These are phyloP conservation scores for Penicillium expansum DNA, from an alignment of 2,329 filamentous ascomycete genomes.

Conservation along the genomic window DNA sequence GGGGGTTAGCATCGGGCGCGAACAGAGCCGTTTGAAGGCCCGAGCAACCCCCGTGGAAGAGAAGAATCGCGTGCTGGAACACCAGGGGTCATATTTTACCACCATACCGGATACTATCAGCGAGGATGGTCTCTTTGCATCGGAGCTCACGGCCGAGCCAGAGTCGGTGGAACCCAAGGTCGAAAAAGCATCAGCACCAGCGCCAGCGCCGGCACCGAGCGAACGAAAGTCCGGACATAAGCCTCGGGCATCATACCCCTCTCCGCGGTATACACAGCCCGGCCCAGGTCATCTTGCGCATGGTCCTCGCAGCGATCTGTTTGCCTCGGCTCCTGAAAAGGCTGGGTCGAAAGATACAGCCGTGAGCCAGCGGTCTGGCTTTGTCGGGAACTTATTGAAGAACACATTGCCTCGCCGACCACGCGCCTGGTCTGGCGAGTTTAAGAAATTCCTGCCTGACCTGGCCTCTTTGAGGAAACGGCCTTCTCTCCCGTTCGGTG, in stretches of 20 bases:
- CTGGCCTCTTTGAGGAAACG: slow-evolving; percentile 32
- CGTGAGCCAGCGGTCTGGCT: slow-evolving; percentile 26
- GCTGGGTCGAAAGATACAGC: slow-evolving; percentile 16
- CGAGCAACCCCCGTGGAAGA: slow-evolving; percentile 58
- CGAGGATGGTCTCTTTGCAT: slow-evolving; percentile 31
- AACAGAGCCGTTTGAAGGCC: slow-evolving; percentile 57
- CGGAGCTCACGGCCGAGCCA: slow-evolving; percentile 35
- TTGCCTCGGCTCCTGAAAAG: not conserved
- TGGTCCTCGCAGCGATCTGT: slow-evolving; percentile 17
- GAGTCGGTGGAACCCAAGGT: slow-evolving; percentile 21
- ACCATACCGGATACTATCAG: slow-evolving; percentile 33
- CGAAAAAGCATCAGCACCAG: not conserved
- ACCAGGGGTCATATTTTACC: slow-evolving; percentile 50
- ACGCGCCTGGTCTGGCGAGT: slow-evolving; percentile 38
- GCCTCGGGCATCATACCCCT: slow-evolving; percentile 11
- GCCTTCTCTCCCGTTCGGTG: slow-evolving; percentile 31
- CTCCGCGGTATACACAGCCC: not conserved
- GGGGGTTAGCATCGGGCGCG: slow-evolving; percentile 58
- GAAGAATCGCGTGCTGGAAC: slow-evolving; percentile 57
- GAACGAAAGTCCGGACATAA: slow-evolving; percentile 6
- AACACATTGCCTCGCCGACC: slow-evolving; percentile 33
- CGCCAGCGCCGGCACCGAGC: not conserved
- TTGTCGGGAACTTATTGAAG: slow-evolving; percentile 37
- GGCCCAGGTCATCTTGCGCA: slow-evolving; percentile 10
- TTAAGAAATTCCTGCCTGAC: slow-evolving; percentile 40